Evolutionary conservation across 129 eudicot species (phyloP), one percentile per base, ranked within the genome.

Genomic region (Solidago caesia): DNA sequence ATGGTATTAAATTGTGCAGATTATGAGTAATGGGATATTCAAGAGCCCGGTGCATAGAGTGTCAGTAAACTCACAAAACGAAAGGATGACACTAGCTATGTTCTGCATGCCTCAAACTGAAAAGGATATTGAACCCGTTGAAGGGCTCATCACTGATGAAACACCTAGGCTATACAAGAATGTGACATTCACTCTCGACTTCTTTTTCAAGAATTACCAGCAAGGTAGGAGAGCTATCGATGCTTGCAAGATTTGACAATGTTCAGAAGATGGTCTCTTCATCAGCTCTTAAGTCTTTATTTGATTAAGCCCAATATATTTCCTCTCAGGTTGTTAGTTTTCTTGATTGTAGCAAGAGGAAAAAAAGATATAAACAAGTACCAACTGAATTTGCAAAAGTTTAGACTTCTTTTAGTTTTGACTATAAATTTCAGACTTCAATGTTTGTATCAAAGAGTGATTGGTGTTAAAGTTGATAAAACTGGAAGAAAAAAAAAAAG

Each of bases 1-100:
- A 47, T 5, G 42, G 5, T 58, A 9, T 69, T 5, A 44, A 33
- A 59, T 6, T 44, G 51, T 75, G 57, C 71, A 89, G 96, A 68
- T 89, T 81, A 90, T 90, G 88, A 87, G 87, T 49, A 90, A 87
- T 60, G 92, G 92, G 51, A 75, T 76, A 9, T 87, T 80, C 77
- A 87, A 83, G 79, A 90, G 96, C 68, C 82, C 90, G 2, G 46
- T 90, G 77, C 90, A 90, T 66, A 81, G 85, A 45, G 96, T 57
- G 39, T 76, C 82, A 46, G 76, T 85, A 12, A 76, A 87, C 66
- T 43, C 86, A 7, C 73, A 83, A 39, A 49, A 65, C 33, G 85
- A 73, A 67, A 85, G 92, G 80, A 72, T 79, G 56, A 75, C 83
- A 12, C 62, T 87, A 43, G 90, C 96, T 15, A 16, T 78, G 81